Evolutionary conservation across 2,329 filamentous ascomycete species (phyloP), one percentile per base, ranked within the genome.

Genomic region (Calonectria montana): DNA sequence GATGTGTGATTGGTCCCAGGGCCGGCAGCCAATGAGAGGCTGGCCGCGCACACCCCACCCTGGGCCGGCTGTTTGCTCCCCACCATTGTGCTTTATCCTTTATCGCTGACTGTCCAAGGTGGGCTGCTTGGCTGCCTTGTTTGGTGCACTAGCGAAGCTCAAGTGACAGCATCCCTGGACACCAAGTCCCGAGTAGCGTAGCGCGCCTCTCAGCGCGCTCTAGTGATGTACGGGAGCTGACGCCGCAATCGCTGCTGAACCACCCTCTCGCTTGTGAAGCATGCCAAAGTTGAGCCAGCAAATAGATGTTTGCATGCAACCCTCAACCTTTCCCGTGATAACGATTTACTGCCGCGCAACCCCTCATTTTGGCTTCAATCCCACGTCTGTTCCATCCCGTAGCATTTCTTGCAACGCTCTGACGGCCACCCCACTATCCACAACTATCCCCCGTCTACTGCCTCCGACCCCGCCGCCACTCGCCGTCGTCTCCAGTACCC

Each of bases 391-490:
- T 45, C 65, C 72, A 66, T 64, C 61, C 35, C 50, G 71, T 68
- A 66, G 68, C 74, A 21, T 75, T 66, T 70, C 62, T 71, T 70
- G 31, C 37, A 29, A 57, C 27, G 41, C 29, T 37, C 16, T 55
- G 43, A 61, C 50, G 35, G 18, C 27, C 50, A 69, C 39, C 65
- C 65, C 65, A 53, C 70, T 61, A 65, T 65, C 45, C 29, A 47
- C 50, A 47, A 23, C 27, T 39, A 69, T 77, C 70, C 71, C 71
- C 39, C 69, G 50, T 72, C 67, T 61, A 21, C 69, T 59, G 67
- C 70, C 63, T 69, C 43, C 67, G 39, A 76, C 77, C 77, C 77
- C 77, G 77, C 77, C 77, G 77, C 77, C 71, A 76, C 75, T 72
- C 66, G 31, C 57, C 29, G 35, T 65, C 41, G 65, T 47, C 35